Evolutionary conservation across 768 basidiomycete genomes (phyloP).

Genomic region (Cyclocybe aegerita): DNA sequence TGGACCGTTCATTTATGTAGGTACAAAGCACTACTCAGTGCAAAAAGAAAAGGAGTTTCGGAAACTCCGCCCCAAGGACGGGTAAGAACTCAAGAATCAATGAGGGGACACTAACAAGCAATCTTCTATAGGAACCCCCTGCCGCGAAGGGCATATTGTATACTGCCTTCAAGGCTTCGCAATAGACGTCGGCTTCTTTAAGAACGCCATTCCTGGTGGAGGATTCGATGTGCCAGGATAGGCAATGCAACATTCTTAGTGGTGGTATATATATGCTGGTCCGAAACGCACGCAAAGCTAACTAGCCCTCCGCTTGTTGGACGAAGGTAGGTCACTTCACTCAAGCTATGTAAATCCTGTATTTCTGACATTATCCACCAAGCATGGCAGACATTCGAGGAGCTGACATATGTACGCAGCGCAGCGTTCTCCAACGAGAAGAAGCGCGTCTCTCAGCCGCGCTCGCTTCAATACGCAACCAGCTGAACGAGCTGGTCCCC

Average conservation of each 20-base stretch:
- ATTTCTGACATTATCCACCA: neutral
- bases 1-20: neutral
- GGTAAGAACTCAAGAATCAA: slow-evolving; percentile 7
- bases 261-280: too few species aligned
- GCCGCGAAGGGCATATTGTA: neutral
- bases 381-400: neutral
- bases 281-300: too few species aligned
- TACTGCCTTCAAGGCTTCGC: neutral
- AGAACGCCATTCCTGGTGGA: neutral
- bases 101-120: slow-evolving; percentile 1
- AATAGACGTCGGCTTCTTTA: slow-evolving; percentile 4
- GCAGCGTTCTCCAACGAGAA: slow-evolving; percentile 20
- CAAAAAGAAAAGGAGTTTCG: slow-evolving; percentile 2
- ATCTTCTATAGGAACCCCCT: slow-evolving; percentile 7
- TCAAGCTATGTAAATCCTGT: neutral
- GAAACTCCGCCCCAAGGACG: neutral
- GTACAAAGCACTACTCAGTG: slow-evolving; percentile 1
- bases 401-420: slow-evolving; percentile 2
- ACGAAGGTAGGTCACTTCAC: slow-evolving; percentile 6
- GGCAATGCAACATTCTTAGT: too few species aligned
- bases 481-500: slow-evolving; percentile 26
- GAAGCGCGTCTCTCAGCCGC: slow-evolving; percentile 25
- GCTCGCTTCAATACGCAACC: slow-evolving; percentile 25
- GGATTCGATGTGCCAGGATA: too few species aligned
- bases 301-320: too few species aligned